phyloP scores from a whole-genome alignment of 257 asterid genomes.

The Lantana camara region DNA sequence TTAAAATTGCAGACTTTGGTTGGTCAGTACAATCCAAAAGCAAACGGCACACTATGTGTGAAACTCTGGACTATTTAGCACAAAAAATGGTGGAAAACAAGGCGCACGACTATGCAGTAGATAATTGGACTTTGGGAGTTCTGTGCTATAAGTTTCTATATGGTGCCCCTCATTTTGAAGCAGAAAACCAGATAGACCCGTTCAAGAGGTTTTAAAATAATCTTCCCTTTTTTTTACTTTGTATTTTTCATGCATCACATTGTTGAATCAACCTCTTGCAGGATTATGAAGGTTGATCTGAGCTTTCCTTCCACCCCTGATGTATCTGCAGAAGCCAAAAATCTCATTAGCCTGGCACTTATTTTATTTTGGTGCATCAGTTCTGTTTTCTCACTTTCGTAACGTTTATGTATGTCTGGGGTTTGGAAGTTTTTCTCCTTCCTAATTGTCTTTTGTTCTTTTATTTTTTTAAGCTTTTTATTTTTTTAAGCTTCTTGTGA shows the following conservation, averaged over 20 bases:
- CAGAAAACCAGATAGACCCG: slow-evolving; percentile 76
- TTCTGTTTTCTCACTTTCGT: not conserved
- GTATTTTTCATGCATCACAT: slow-evolving; percentile 7
- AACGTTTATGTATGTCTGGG: too few species aligned
- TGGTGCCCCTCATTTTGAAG: slow-evolving; percentile 93
- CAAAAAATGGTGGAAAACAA: slow-evolving; percentile 97
- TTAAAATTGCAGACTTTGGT: slow-evolving; percentile 93
- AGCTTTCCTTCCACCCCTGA: slow-evolving; percentile 71
- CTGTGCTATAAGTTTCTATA: slow-evolving; percentile 87
- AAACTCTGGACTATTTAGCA: slow-evolving; percentile 92
- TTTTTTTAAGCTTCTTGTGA: slow-evolving; percentile 78
- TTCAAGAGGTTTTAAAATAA: slow-evolving; percentile 61
- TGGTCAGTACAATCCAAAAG: slow-evolving; percentile 92
- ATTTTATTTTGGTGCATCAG: slow-evolving; percentile 7
- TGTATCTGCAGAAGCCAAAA: slow-evolving; percentile 68
- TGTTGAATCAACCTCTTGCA: slow-evolving; percentile 28
- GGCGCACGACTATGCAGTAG: slow-evolving; percentile 88
- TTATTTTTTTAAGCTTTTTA: too few species aligned
- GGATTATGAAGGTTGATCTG: slow-evolving; percentile 90
- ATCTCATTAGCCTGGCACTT: slow-evolving; percentile 77
- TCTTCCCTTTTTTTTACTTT: not conserved
- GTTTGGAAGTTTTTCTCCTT: not conserved
- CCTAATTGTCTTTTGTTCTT: slow-evolving; percentile 26
- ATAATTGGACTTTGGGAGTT: slow-evolving; percentile 90
- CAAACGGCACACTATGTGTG: slow-evolving; percentile 95